Evolutionary conservation across 2,329 filamentous ascomycete species (phyloP).

Genomic region (Massarina eburnea): DNA sequence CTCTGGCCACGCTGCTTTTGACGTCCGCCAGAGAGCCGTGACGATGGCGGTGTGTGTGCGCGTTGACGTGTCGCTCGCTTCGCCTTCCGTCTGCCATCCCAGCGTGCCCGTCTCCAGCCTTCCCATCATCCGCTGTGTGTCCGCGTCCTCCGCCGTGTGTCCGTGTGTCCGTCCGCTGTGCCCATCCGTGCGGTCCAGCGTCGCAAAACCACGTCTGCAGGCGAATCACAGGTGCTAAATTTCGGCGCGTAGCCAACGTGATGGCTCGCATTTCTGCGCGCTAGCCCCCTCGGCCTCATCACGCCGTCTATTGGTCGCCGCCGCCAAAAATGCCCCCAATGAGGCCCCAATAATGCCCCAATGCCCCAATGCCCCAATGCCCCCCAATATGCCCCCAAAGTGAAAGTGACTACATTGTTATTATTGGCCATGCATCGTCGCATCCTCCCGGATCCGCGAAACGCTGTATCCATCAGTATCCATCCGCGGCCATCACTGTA

Average conservation of each 20-base stretch:
- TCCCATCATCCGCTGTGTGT: not conserved
- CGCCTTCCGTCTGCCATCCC: not conserved
- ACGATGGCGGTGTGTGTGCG: not conserved
- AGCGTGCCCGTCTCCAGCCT: not conserved
- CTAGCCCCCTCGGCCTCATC: not conserved
- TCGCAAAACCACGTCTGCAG: constrained; percentile 18
- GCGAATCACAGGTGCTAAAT: constrained; percentile 34
- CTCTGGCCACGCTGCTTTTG: no score
- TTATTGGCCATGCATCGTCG: not conserved
- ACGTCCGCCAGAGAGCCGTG: no score
- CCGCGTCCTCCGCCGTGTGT: not conserved
- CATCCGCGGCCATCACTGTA: not conserved
- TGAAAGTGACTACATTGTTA: no score
- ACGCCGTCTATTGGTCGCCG: not conserved
- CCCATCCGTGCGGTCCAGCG: not conserved
- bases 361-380: not conserved
- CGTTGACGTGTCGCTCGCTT: not conserved
- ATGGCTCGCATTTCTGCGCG: constrained; percentile 12
- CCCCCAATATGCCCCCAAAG: no score
- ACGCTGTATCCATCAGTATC: no score
- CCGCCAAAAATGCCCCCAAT: not conserved
- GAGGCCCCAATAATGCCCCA: not conserved
- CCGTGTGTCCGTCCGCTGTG: not conserved
- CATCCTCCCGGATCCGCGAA: not conserved
- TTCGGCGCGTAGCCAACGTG: constrained; percentile 37